These are phyloP conservation scores for Porogramme epimiltina DNA, from an alignment of 1,284 basidiomycete species.

Conservation along the genomic window DNA sequence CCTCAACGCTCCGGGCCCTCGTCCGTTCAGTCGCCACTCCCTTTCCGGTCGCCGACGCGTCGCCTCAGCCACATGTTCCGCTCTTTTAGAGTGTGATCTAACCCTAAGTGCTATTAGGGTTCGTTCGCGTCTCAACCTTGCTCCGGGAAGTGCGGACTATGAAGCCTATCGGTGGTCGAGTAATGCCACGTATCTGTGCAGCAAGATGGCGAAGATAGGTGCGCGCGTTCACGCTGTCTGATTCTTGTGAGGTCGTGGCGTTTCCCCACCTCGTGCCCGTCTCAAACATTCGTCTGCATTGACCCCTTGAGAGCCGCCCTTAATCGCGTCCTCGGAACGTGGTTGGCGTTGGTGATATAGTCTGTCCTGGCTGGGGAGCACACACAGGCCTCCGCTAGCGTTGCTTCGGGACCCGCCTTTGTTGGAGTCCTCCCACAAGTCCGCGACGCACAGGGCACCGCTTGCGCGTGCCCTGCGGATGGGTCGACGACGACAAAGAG, in stretches of 20 bases:
- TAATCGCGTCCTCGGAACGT: conserved; percentile 53
- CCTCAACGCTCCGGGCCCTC: conserved; percentile 33
- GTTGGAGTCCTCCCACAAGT: conserved; percentile 6
- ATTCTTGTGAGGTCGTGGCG: conserved; percentile 18
- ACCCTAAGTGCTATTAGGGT: conserved; percentile 47
- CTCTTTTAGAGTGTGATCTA: conserved; percentile 46
- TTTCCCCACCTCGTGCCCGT: conserved; percentile 4
- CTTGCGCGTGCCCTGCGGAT: conserved; percentile 9
- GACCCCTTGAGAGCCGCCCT: conserved; percentile 34
- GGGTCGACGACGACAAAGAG: conserved; percentile 23
- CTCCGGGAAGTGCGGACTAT: conserved; percentile 31
- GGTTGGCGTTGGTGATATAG: conserved; percentile 19
- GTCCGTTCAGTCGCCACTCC: conserved; percentile 11
- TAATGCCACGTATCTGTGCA: conserved; percentile 20
- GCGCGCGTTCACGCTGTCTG: conserved; percentile 17
- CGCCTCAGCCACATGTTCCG: conserved; percentile 33
- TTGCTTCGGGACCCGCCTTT: conserved; percentile 45
- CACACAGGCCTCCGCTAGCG: conserved; percentile 47
- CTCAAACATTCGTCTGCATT: conserved; percentile 31
- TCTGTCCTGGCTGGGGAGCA: conserved; percentile 19
- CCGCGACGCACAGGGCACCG: conserved; percentile 35
- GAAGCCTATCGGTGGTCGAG: conserved; percentile 24
- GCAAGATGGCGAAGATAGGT: conserved; percentile 4
- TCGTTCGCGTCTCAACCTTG: conserved; percentile 31
- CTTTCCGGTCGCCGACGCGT: conserved; percentile 21